Conservation (phyloP, 495 filamentous ascomycete species). For the Penicillium angulare region DNA sequence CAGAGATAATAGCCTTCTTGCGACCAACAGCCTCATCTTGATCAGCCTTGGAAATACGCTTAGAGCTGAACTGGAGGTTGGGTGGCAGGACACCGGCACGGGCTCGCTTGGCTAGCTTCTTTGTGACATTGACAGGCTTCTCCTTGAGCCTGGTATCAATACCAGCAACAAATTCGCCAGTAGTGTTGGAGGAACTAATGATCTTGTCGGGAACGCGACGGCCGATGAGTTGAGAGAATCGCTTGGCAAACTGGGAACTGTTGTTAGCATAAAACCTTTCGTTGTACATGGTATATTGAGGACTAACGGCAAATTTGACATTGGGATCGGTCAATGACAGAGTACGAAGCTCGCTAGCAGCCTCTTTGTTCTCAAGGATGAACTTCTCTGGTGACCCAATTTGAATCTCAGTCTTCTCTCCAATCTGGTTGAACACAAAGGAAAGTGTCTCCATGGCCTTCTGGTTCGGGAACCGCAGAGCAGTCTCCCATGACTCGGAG, state of each 20-base stretch:
- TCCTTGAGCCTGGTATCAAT: constrained; percentile 27
- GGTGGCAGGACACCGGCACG: constrained; percentile 44
- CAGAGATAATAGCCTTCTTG: constrained; percentile 79
- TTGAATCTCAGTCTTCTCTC: constrained; percentile 13
- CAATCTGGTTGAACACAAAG: constrained; percentile 43
- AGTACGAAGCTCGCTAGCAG: constrained; percentile 17
- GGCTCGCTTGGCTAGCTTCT: constrained; percentile 46
- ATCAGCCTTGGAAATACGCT: constrained; percentile 62
- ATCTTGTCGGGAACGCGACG: constrained; percentile 67
- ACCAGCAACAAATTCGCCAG: constrained; percentile 49
- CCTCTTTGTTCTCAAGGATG: constrained; percentile 4
- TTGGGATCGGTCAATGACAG: constrained; percentile 55
- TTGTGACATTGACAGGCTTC: constrained; percentile 16
- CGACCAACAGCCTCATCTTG: constrained; percentile 75
- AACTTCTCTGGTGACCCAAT: constrained; percentile 15
- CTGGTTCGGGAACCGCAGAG: constrained; percentile 32
- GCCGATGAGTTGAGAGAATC: constrained; percentile 74
- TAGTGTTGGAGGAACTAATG: constrained; percentile 52
- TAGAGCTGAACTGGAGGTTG: constrained; percentile 66
- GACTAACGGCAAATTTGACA: constrained; percentile 71
- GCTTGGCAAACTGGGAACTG: constrained; percentile 65
- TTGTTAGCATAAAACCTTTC: neutral
- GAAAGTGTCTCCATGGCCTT: constrained; percentile 28
- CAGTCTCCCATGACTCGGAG: constrained; percentile 24
- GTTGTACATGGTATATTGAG: neutral